Percentiles rank a stretch among this genome's conserved stretches.
Evolutionary conservation across 768 basidiomycete species (phyloP).

Genomic region (Rhizopogon vulgaris): DNA sequence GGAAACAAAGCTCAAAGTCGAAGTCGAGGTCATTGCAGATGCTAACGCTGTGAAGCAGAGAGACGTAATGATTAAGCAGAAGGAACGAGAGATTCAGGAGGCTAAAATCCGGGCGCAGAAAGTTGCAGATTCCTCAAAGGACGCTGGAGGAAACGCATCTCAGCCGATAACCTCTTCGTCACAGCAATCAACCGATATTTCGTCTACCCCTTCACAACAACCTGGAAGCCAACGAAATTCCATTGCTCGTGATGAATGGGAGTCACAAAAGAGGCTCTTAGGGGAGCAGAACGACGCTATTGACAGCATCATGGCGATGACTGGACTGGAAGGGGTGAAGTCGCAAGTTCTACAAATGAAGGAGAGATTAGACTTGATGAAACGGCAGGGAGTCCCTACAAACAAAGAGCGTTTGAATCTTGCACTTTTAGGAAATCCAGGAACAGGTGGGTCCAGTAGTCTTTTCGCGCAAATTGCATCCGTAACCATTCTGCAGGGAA

Average conservation of each 20-base stretch:
- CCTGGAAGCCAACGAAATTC: background rate
- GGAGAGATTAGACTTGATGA: conserved; percentile 41
- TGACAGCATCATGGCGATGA: conserved; percentile 56
- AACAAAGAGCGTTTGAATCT: conserved; percentile 50
- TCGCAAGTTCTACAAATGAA: conserved; percentile 44
- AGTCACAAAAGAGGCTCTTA: conserved; percentile 42
- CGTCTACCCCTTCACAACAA: background rate
- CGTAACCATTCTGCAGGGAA: conserved; percentile 34
- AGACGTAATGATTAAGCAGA: conserved; percentile 29
- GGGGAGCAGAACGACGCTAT: conserved; percentile 42
- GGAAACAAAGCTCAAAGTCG: conserved; percentile 29
- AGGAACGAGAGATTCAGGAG: conserved; percentile 33
- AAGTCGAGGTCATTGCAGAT: conserved; percentile 25
- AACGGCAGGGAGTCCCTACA: conserved; percentile 40
- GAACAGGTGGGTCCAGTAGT: conserved; percentile 42
- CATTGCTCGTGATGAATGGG: conserved; percentile 34
- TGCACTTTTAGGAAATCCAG: conserved; percentile 60
- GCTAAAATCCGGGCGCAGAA: conserved; percentile 5
- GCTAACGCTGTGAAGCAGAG: conserved; percentile 29
- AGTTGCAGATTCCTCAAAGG: background rate
- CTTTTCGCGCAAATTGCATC: background rate
- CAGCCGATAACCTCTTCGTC: background rate
- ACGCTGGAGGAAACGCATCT: background rate
- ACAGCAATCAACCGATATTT: background rate
- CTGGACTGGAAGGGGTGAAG: conserved; percentile 56